Base-by-base conservation (phyloP, 2,329 filamentous ascomycete species). In the Xylaria polymorpha region DNA sequence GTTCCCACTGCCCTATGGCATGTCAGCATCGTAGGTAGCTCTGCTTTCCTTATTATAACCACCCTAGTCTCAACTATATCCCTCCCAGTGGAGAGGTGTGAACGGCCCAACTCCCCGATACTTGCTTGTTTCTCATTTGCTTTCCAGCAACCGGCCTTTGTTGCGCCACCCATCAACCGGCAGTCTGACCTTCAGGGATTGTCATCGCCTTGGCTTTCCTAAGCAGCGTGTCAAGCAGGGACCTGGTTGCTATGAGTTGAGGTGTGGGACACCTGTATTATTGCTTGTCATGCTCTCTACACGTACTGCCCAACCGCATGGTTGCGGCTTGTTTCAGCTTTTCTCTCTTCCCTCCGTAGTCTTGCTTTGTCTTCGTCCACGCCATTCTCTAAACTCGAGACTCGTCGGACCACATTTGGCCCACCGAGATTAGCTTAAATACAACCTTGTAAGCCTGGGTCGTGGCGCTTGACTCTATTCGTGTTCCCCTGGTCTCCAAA, bases 301-400 rank as follows among this genome's bases (percentile, higher is more conserved):
- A 61, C 68, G 71, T 73, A 77, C 75, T 79, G 77, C 79, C 77
- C 81, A 79, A 75, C 77, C 78, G 80, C 80, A 82, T 82, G 79
- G 80, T 70, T 79, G 80, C 77, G 77, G 76, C 77, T 78, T 78
- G 82, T 84, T 84, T 84, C 83, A 84, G 75, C 73, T 77, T 80
- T 80, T 76, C 77, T 73, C 75, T 77, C 76, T 76, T 80, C 77
- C 78, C 77, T 80, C 72, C 76, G 79, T 71, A 77, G 73, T 77
- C 71, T 74, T 77, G 78, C 81, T 81, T 81, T 79, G 77, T 76
- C 78, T 79, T 72, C 76, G 80, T 81, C 80, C 76, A 80, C 80
- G 78, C 67, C 67, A 72, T 80, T 80, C 80, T 81, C 77, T 74
- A 78, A 75, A 77, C 75, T 74, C 75, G 72, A 73, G 69, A 77